Evolutionary conservation across 192 early-diverging fungal species (phyloP).

Genomic region (Coemansia sp.): DNA sequence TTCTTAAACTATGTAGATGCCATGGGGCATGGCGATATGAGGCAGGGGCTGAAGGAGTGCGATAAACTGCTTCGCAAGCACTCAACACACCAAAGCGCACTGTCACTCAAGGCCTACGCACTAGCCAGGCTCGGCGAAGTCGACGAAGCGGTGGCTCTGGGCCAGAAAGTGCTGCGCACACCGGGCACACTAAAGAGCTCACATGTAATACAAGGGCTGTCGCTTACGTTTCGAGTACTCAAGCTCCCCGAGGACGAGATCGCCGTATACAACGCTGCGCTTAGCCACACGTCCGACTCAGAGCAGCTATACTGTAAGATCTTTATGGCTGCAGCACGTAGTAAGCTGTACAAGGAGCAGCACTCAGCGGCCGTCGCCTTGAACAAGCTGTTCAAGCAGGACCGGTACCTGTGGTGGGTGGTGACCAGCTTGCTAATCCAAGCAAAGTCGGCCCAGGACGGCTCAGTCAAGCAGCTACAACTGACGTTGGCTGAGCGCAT

Average conservation of each 20-base stretch:
- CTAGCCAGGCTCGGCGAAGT: conserved; percentile 64
- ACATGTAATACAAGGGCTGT: conserved; percentile 38
- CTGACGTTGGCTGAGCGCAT: conserved; percentile 80
- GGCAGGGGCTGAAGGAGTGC: conserved; percentile 28
- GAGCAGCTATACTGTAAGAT: conserved; percentile 73
- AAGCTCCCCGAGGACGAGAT: conserved; percentile 61
- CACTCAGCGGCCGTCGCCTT: conserved; percentile 74
- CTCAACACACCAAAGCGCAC: conserved; percentile 35
- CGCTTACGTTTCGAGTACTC: conserved; percentile 25
- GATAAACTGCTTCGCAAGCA: conserved; percentile 37
- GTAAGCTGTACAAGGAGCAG: conserved; percentile 59
- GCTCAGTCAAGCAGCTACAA: conserved; percentile 53
- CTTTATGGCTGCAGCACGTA: conserved; percentile 83
- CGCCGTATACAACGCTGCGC: conserved; percentile 74
- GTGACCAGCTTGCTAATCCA: conserved; percentile 79
- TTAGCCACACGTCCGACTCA: conserved; percentile 60
- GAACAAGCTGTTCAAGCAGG: conserved; percentile 75
- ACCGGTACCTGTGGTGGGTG: conserved; percentile 87
- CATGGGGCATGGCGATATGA: conserved; percentile 24
- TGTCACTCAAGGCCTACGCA: conserved; percentile 77
- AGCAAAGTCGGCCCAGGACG: conserved; percentile 48
- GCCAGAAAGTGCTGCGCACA: conserved; percentile 58
- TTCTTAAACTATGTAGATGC: conserved; percentile 23
- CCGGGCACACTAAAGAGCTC: conserved; percentile 22
- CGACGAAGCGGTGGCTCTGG: conserved; percentile 67